Evolutionary conservation across 2,329 filamentous ascomycete genomes (phyloP).

Genomic region (Apiospora hydei): DNA sequence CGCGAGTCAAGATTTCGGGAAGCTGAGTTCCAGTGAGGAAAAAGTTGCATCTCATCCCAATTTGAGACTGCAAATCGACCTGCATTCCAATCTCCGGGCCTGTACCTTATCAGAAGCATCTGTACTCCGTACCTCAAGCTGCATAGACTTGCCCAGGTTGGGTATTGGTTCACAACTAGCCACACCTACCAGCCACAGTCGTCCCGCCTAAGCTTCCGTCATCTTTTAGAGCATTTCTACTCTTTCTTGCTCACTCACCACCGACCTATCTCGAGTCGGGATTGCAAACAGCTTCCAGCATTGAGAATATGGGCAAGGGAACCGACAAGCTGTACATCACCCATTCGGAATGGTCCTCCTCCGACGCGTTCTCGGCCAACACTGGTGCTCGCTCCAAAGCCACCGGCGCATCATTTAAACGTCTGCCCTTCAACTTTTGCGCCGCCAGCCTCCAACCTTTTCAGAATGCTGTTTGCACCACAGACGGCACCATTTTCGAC

Average conservation of each 20-base stretch:
- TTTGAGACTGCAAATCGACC: background rate
- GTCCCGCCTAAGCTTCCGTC: background rate
- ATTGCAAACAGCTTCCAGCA: constrained; percentile 19
- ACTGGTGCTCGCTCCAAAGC: constrained; percentile 67
- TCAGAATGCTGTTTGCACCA: constrained; percentile 90
- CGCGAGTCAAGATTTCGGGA: background rate
- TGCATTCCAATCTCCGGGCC: background rate
- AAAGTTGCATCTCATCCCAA: background rate
- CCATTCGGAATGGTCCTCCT: constrained; percentile 95
- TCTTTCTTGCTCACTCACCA: background rate
- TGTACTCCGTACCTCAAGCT: background rate
- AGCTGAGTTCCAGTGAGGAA: background rate
- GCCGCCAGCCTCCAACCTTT: constrained; percentile 95
- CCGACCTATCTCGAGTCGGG: background rate
- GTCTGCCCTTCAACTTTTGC: constrained; percentile 97
- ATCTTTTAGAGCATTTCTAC: background rate
- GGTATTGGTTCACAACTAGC: background rate
- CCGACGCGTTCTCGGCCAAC: constrained; percentile 86
- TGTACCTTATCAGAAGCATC: background rate
- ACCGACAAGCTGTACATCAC: constrained; percentile 78
- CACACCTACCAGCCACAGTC: constrained; percentile 5
- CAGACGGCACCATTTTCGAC: constrained; percentile 89
- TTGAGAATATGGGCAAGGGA: constrained; percentile 54
- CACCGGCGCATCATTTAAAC: constrained; percentile 74
- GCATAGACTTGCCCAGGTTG: too few relatives aligned